These are phyloP conservation scores for Aspergillus felis DNA, from an alignment of 2,329 filamentous ascomycete species.

Conservation along the genomic window DNA sequence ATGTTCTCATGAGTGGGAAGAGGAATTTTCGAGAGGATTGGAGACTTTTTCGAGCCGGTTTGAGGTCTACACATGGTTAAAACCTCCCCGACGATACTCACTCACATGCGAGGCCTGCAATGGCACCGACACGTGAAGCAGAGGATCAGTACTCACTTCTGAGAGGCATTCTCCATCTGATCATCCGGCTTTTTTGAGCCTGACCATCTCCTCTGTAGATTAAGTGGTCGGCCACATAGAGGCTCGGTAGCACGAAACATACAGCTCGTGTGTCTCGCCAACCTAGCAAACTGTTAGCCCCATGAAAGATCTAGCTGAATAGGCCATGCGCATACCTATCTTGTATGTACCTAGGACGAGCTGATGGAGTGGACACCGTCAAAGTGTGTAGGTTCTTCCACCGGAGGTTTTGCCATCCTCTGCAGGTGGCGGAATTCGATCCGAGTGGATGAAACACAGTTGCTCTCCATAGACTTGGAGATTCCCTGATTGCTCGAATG, in stretches of 20 bases:
- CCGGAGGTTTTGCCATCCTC: conserved; percentile 4
- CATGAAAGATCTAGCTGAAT: background rate
- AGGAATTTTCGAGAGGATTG: conserved; percentile 31
- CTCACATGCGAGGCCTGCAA: background rate
- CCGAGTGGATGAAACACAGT: background rate
- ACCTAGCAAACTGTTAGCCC: background rate
- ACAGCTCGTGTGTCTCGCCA: background rate
- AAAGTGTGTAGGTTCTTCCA: background rate
- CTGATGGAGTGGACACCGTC: conserved; percentile 6
- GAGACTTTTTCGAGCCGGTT: conserved; percentile 23
- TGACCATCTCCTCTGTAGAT: conserved; percentile 21
- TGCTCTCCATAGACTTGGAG: conserved; percentile 1
- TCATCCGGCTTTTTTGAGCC: conserved; percentile 21
- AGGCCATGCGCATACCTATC: background rate
- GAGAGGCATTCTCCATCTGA: conserved; percentile 7
- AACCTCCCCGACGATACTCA: background rate
- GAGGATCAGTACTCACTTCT: conserved; percentile 13
- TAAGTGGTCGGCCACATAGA: background rate
- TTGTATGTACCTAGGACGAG: background rate
- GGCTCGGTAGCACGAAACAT: background rate
- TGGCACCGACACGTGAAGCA: background rate
- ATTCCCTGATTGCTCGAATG: conserved; percentile 9
- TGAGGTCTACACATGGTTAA: conserved; percentile 15
- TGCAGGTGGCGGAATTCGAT: background rate
- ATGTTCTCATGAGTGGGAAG: conserved; percentile 72